Evolutionary conservation across 345 rosid species (phyloP).

Genomic region (Brassica juncea): DNA sequence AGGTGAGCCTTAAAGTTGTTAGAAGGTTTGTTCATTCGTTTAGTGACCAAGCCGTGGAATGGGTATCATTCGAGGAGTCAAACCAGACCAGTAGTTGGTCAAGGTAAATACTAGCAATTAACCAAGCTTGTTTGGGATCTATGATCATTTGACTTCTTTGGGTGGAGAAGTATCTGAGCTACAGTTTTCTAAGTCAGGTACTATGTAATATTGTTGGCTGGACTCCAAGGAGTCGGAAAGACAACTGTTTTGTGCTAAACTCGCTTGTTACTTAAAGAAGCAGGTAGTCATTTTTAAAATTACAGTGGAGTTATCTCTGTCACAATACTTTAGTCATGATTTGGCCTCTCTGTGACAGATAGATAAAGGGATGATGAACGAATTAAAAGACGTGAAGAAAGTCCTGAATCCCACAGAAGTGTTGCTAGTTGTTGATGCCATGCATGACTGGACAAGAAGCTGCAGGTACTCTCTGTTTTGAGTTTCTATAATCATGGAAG

Average conservation of each 20-base stretch:
- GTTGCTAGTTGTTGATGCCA: constrained; percentile 97
- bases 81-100: constrained; percentile 94
- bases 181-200: constrained; percentile 74
- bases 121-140: background rate
- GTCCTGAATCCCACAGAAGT: constrained; percentile 85
- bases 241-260: constrained; percentile 89
- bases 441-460: constrained; percentile 99
- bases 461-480: constrained; percentile 56
- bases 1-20: constrained; percentile 95
- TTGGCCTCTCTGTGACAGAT: constrained; percentile 50
- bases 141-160: constrained; percentile 38
- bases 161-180: constrained; percentile 96
- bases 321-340: constrained; percentile 17
- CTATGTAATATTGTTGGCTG: constrained; percentile 87
- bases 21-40: constrained; percentile 92
- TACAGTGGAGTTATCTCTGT: background rate
- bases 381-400: constrained; percentile 86
- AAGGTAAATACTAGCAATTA: constrained; percentile 50
- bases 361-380: constrained; percentile 97
- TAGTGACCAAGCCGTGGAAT: constrained; percentile 83
- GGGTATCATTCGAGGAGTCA: constrained; percentile 83
- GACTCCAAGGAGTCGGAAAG: constrained; percentile 97
- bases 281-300: constrained; percentile 49
- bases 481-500: constrained; percentile 55
- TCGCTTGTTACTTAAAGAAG: constrained; percentile 88